Percentiles rank a stretch among this genome's conserved stretches.
phyloP scores from a whole-genome alignment of 768 basidiomycete genomes.

The Hirschioporus abietinus region DNA sequence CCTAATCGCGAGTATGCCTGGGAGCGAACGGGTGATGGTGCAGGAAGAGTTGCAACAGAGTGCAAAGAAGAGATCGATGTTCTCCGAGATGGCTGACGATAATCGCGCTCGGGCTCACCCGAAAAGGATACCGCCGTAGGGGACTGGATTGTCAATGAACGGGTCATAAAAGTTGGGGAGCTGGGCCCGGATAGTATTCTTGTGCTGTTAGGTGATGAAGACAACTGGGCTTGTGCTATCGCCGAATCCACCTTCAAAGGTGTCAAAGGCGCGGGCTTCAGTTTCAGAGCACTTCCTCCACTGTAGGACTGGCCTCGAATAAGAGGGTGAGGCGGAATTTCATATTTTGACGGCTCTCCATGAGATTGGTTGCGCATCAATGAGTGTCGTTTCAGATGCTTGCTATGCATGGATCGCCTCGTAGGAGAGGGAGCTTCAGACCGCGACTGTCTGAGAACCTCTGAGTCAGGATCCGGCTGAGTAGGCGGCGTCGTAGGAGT shows the following conservation, averaged over 20 bases:
- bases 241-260: conserved; percentile 33
- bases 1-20: conserved; percentile 18
- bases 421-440: background rate
- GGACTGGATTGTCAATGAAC: background rate
- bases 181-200: conserved; percentile 23
- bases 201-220: conserved; percentile 31
- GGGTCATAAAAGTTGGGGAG: conserved; percentile 33
- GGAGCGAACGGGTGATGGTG: conserved; percentile 28
- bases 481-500: background rate
- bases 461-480: background rate
- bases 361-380: background rate
- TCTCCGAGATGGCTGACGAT: conserved; percentile 27
- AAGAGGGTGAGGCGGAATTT: conserved; percentile 54
- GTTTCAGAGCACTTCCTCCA: conserved; percentile 26
- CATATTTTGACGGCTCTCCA: background rate
- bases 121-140: background rate
- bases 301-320: conserved; percentile 71
- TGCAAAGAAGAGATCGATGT: conserved; percentile 54
- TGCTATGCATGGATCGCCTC: background rate
- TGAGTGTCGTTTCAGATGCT: background rate
- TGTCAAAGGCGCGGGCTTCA: conserved; percentile 45
- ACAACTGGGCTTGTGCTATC: conserved; percentile 41
- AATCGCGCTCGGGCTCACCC: background rate
- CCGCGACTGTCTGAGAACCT: background rate
- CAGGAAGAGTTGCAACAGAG: conserved; percentile 56